These are phyloP conservation scores for Fagus crenata DNA, from an alignment of 306 rosid species.

Conservation along the genomic window DNA sequence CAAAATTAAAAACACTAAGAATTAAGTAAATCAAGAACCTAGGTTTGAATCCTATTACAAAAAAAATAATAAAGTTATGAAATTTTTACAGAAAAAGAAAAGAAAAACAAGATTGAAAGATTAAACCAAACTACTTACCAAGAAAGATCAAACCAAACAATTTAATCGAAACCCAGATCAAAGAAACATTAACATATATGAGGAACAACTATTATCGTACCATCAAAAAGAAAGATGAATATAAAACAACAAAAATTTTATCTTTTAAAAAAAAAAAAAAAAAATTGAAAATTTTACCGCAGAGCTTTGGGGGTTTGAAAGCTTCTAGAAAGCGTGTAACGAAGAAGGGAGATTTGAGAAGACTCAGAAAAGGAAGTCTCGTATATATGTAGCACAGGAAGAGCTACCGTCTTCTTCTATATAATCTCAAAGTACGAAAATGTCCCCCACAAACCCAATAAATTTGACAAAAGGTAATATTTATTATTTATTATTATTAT, in stretches of 20 bases:
- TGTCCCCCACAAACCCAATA: no score
- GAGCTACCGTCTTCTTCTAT: no score
- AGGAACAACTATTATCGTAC: background rate
- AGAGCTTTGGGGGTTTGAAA: background rate
- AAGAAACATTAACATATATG: background rate
- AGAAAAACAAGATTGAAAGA: background rate
- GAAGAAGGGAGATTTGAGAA: no score
- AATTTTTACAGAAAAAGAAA: background rate
- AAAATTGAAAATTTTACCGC: conserved; percentile 12
- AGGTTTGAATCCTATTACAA: background rate
- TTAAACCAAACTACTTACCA: background rate
- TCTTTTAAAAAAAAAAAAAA: background rate
- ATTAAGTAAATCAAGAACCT: background rate
- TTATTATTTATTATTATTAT: no score
- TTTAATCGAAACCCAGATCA: background rate
- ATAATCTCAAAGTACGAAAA: no score
- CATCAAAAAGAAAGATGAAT: background rate
- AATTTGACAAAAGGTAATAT: no score
- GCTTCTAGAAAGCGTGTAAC: background rate
- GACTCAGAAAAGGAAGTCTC: no score
- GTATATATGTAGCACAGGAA: no score
- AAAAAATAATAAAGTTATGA: background rate
- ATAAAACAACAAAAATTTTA: no score
- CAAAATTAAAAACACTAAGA: no score
- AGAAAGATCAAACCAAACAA: conserved; percentile 2